Evolutionary conservation across 805 yeast genomes (phyloP), one percentile per base, ranked within the genome.

Genomic region (Blastobotrys robertii): DNA sequence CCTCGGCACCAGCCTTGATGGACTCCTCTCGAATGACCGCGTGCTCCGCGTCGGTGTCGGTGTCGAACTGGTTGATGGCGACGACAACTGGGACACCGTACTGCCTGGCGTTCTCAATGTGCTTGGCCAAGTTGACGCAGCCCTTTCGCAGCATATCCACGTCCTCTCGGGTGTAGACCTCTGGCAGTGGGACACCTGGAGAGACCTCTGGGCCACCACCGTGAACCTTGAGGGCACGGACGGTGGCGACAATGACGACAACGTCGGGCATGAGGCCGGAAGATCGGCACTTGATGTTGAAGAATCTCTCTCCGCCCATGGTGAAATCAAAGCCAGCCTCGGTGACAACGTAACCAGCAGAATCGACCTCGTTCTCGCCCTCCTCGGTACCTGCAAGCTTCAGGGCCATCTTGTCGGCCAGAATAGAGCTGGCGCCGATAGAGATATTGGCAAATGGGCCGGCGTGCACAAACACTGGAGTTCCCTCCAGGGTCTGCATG

Each of bases 311-410:
- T 54, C 97, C 97, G 52, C 98, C 98, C 97, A 90, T 90, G 39
- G 97, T 90, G 72, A 92, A 90, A 66, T 90, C 97, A 67, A 90
- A 90, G 42, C 98, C 98, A 33, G 97, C 97, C 65, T 90, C 98
- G 40, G 98, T 90, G 48, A 90, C 85, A 43, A 87, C 97, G 60
- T 76, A 90, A 52, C 97, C 97, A 25, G 59, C 58, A 39, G 56
- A 51, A 41, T 60, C 62, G 14, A 50, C 54, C 36, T 48, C 55
- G 38, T 59, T 60, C 44, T 60, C 64, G 57, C 69, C 65, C 34
- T 68, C 64, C 42, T 70, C 73, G 30, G 76, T 69, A 55, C 92
- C 92, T 12, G 94, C 87, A 54, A 90, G 76, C 67, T 90, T 87
- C 59, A 90, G 72, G 4, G 95, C 98, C 65, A 90, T 76, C 62